Evolutionary conservation across 257 asterid genomes (phyloP).

Genomic region (Solanum lignicaule): DNA sequence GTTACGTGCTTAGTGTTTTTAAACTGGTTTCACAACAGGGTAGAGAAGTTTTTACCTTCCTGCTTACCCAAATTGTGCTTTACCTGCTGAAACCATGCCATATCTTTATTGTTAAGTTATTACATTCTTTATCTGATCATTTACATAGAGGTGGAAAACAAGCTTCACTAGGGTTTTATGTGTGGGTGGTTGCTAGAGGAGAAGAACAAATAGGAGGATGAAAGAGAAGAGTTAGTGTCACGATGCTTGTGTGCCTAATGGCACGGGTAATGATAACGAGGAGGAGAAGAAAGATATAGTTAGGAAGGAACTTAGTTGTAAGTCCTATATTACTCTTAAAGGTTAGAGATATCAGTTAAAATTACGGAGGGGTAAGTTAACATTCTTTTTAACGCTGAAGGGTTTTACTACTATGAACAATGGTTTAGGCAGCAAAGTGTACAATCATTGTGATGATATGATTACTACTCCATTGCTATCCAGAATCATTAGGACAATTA

Average conservation of each 20-base stretch:
- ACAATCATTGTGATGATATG: neutral
- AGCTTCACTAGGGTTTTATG: neutral
- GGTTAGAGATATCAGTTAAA: neutral
- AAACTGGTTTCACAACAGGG: neutral
- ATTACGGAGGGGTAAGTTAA: neutral
- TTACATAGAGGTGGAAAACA: neutral
- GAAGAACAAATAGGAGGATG: neutral
- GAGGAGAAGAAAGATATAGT: neutral
- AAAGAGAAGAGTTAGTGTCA: neutral
- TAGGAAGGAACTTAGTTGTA: neutral
- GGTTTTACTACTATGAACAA: neutral
- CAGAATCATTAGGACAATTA: neutral
- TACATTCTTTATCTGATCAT: neutral
- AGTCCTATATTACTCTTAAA: neutral
- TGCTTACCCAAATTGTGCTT: neutral
- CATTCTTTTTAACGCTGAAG: neutral
- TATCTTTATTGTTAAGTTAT: neutral
- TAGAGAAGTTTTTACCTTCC: neutral
- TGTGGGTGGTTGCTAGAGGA: neutral
- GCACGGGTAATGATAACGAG: neutral
- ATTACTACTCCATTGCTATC: neutral
- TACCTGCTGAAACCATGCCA: neutral
- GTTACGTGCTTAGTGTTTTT: neutral
- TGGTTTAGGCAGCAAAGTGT: neutral
- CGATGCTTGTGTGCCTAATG: neutral